Evolutionary conservation across 1,139 yeast genomes (phyloP).

Genomic region (Torulaspora pretoriensis): DNA sequence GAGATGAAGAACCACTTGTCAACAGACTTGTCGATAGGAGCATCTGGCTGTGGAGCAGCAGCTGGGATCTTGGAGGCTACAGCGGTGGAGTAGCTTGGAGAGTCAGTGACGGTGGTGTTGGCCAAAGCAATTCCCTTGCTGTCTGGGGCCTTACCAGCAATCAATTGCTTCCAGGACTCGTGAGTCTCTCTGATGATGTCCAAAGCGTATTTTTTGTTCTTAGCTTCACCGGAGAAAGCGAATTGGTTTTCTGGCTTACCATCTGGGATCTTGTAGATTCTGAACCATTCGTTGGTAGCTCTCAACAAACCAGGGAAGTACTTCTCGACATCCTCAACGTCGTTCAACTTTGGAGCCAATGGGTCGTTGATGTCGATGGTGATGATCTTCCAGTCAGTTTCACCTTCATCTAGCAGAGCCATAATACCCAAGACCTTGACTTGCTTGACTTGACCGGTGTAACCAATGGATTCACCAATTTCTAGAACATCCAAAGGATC

Average conservation of each 20-base stretch:
- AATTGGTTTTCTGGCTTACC: conserved; percentile 86
- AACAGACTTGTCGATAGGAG: conserved; percentile 92
- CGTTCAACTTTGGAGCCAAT: conserved; percentile 67
- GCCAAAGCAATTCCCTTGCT: conserved; percentile 53
- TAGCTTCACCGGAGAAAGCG: conserved; percentile 79
- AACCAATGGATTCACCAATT: conserved; percentile 68
- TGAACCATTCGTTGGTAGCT: conserved; percentile 89
- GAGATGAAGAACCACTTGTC: conserved; percentile 99
- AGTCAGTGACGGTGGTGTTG: conserved; percentile 65
- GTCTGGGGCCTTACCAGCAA: conserved; percentile 52
- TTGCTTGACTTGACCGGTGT: conserved; percentile 72
- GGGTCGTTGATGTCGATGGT: conserved; percentile 82
- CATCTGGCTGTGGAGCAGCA: conserved; percentile 70
- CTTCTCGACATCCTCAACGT: conserved; percentile 75
- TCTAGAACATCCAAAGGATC: conserved; percentile 92
- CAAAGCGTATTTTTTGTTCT: conserved; percentile 65
- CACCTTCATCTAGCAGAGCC: conserved; percentile 89
- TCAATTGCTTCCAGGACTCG: conserved; percentile 70
- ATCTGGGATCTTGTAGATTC: conserved; percentile 90
- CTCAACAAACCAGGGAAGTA: conserved; percentile 82
- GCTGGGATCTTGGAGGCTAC: conserved; percentile 58
- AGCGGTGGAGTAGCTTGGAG: conserved; percentile 50
- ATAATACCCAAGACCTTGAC: conserved; percentile 82
- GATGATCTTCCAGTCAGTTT: conserved; percentile 94
- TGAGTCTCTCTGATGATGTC: conserved; percentile 70